phyloP scores from a whole-genome alignment of 2,329 filamentous ascomycete species.

The Trichoderma aggressivum region DNA sequence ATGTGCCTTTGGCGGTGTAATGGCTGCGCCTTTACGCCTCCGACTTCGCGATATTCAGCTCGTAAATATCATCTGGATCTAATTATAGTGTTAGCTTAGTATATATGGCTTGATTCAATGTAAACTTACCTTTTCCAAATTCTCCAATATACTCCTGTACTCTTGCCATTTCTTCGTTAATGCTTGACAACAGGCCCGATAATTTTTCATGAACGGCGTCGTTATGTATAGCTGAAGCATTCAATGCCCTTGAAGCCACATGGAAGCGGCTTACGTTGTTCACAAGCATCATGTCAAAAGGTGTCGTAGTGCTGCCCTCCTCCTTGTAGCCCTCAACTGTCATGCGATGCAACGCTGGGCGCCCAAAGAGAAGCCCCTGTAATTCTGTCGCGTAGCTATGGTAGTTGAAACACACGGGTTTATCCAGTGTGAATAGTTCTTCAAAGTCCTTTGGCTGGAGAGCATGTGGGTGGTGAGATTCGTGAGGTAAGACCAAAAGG shows the following conservation, averaged over 20 bases:
- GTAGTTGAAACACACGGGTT: constrained; percentile 61
- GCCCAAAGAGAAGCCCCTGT: constrained; percentile 58
- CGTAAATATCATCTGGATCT: not conserved
- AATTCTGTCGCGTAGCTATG: constrained; percentile 62
- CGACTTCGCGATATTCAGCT: not conserved
- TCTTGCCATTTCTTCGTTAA: not conserved
- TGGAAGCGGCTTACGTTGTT: constrained; percentile 60
- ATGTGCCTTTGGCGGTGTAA: not conserved
- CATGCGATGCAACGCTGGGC: constrained; percentile 49
- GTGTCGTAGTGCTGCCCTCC: constrained; percentile 64
- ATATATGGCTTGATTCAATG: fast-evolving
- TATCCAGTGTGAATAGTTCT: constrained; percentile 55
- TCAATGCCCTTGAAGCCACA: constrained; percentile 13
- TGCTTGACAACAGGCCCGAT: not conserved
- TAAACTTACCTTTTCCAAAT: not conserved
- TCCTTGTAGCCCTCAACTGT: constrained; percentile 59
- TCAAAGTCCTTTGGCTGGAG: constrained; percentile 51
- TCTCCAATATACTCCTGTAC: not conserved
- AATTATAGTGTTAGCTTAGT: not conserved
- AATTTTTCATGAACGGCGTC: not conserved
- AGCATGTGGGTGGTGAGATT: constrained; percentile 57
- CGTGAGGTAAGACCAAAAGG: constrained; percentile 57
- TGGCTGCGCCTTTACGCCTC: not conserved
- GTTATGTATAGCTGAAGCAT: not conserved
- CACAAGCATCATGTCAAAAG: constrained; percentile 58